Evolutionary conservation across 805 yeast species (phyloP), one percentile per base, ranked within the genome.

Genomic region (Saturnispora diversa): DNA sequence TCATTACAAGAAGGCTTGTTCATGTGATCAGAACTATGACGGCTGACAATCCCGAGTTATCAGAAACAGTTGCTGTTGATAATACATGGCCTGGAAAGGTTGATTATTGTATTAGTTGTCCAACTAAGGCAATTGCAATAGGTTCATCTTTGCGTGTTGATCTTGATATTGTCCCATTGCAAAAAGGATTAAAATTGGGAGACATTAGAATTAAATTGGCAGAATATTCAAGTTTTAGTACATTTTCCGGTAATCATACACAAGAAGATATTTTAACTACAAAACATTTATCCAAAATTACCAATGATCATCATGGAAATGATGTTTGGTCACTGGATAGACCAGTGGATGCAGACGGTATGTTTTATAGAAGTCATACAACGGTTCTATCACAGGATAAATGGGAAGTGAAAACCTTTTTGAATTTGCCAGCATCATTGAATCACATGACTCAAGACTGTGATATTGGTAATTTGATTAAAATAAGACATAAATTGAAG

Each of bases 51-150:
- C 73, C 84, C 3, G 97, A 92, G 52, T 66, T 87, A 19, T 72
- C 94, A 0, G 97, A 90, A 59, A 85, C 97, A 0, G 84, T 88
- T 51, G 84, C 94, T 0, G 94, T 90, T 24, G 95, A 87, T 55
- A 90, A 90, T 57, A 80, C 88, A 1, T 90, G 97, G 97, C 97
- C 97, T 2, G 67, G 77, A 34, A 92, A 92, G 56, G 85, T 90
- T 24, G 97, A 90, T 54, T 90, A 90, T 58, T 74, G 86, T 3
- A 76, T 92, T 44, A 81, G 84, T 39, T 78, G 84, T 5, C 97
- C 97, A 0, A 70, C 85, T 20, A 80, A 84, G 53, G 95, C 97
- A 0, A 73, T 86, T 19, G 94, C 97, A 0, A 79, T 92, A 31
- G 98, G 98, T 2, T 78, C 95, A 0, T 64, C 75, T 0, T 67